Conservation (phyloP, 2,329 filamentous ascomycete genomes). For the Fusarium brevicatenulatum region DNA sequence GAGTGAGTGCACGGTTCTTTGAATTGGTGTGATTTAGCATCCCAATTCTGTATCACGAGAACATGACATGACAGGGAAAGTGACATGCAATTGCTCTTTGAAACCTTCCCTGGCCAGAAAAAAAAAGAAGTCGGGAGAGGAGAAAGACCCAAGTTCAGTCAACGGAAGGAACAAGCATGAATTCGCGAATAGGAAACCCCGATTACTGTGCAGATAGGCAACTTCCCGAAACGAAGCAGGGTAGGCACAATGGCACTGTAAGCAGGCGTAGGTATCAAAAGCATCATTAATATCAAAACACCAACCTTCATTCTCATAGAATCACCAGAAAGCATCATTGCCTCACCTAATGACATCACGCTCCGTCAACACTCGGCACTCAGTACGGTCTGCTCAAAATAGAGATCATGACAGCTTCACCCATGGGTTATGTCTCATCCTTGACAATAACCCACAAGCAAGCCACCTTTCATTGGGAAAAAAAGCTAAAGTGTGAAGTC, state of each 20-base stretch:
- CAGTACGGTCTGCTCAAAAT: not conserved
- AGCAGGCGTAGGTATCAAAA: not conserved
- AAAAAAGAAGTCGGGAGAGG: not conserved
- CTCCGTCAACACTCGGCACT: conserved; percentile 1
- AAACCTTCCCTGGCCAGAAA: not conserved
- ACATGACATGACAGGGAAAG: not conserved
- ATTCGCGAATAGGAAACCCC: conserved; percentile 9
- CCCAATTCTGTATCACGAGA: conserved; percentile 20
- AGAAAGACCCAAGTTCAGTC: not conserved
- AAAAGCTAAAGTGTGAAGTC: not conserved
- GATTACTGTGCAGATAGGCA: not conserved
- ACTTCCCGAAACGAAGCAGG: not conserved
- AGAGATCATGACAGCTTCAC: conserved; percentile 16
- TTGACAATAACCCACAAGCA: conserved; percentile 2
- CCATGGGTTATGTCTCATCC: not conserved
- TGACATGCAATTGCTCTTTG: not conserved
- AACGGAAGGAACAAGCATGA: not conserved
- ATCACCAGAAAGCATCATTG: not conserved
- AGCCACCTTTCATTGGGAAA: not conserved
- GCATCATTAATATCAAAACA: not conserved
- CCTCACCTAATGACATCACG: not conserved
- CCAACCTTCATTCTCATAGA: not conserved
- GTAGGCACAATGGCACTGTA: not conserved
- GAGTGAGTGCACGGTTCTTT: conserved; percentile 12
- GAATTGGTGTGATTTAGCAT: conserved; percentile 11